A percentile compares a stretch with the other conserved stretches of the same genome.
phyloP scores from a whole-genome alignment of 257 asterid species.

The Plantago ovata region DNA sequence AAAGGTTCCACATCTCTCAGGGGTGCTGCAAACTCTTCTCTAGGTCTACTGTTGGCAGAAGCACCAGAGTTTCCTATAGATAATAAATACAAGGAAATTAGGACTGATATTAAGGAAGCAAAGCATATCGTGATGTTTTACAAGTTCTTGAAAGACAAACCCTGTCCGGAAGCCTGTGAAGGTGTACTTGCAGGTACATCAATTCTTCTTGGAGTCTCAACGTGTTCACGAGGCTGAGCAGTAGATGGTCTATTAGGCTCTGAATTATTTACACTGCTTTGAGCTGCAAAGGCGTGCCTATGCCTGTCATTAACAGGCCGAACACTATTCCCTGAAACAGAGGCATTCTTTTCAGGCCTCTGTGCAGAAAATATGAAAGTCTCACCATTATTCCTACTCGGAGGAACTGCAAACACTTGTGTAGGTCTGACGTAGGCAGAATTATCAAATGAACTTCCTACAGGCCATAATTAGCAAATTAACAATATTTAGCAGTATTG shows the following conservation, averaged over 20 bases:
- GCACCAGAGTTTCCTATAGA: conserved; percentile 28
- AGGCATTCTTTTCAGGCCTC: conserved; percentile 21
- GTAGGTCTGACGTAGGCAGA: conserved; percentile 22
- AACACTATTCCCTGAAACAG: conserved; percentile 22
- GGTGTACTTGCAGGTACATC: conserved; percentile 24
- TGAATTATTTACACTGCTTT: conserved; percentile 30
- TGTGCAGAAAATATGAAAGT: conserved; percentile 21
- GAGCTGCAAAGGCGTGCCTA: conserved; percentile 29
- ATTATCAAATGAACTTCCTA: conserved; percentile 28
- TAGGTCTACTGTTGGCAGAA: conserved; percentile 22
- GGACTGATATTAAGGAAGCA: conserved; percentile 9
- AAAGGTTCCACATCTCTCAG: conserved; percentile 25
- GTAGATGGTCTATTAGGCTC: conserved; percentile 28
- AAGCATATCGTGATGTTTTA: conserved; percentile 1
- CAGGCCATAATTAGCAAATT: conserved; percentile 4
- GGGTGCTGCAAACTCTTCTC: conserved; percentile 31
- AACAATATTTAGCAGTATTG: conserved; percentile 10
- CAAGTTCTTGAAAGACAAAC: conserved; percentile 17
- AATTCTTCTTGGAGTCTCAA: conserved; percentile 22
- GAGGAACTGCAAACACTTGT: conserved; percentile 30
- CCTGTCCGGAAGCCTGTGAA: conserved; percentile 25
- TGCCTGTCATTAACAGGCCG: conserved; percentile 19
- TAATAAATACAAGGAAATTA: conserved; percentile 15
- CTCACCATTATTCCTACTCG: conserved; percentile 29
- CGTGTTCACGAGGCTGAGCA: conserved; percentile 17